Conservation (phyloP, 1,284 basidiomycete genomes). For the Apiotrichum veenhuisii region DNA sequence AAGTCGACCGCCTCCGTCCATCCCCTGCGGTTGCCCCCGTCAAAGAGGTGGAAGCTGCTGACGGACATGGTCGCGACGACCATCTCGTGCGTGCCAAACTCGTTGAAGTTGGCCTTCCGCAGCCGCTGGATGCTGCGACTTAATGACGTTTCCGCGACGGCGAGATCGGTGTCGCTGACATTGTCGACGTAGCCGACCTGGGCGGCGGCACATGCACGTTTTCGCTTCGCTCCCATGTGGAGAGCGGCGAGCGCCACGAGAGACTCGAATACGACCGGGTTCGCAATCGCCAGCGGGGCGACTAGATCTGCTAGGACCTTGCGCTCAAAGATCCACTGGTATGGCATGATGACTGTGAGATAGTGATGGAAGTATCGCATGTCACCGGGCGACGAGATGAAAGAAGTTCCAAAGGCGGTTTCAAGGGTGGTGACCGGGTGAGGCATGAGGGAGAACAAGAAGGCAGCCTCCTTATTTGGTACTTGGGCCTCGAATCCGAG, state of each 20-base stretch:
- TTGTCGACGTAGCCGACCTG: background rate
- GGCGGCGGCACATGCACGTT: background rate
- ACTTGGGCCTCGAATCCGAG: background rate
- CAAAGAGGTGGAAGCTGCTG: constrained; percentile 29
- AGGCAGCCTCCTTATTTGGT: background rate
- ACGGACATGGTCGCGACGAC: constrained; percentile 26
- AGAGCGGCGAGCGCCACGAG: constrained; percentile 25
- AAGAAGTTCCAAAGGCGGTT: background rate
- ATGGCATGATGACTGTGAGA: constrained; percentile 29
- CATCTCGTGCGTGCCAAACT: constrained; percentile 23
- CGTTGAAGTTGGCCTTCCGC: constrained; percentile 15
- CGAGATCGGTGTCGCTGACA: constrained; percentile 1
- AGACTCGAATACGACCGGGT: constrained; percentile 22
- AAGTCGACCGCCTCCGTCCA: constrained; percentile 21
- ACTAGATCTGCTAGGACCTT: constrained; percentile 21
- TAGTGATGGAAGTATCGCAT: constrained; percentile 31
- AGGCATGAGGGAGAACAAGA: background rate
- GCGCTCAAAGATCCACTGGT: constrained; percentile 26
- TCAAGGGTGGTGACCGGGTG: background rate
- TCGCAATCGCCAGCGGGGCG: constrained; percentile 21
- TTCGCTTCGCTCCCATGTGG: constrained; percentile 23
- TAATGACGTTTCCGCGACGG: constrained; percentile 14
- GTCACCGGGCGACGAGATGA: background rate
- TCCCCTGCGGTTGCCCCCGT: constrained; percentile 23
- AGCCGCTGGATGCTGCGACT: constrained; percentile 17